phyloP scores from a whole-genome alignment of 805 yeast genomes.

The Barnettozyma wickerhamii region DNA sequence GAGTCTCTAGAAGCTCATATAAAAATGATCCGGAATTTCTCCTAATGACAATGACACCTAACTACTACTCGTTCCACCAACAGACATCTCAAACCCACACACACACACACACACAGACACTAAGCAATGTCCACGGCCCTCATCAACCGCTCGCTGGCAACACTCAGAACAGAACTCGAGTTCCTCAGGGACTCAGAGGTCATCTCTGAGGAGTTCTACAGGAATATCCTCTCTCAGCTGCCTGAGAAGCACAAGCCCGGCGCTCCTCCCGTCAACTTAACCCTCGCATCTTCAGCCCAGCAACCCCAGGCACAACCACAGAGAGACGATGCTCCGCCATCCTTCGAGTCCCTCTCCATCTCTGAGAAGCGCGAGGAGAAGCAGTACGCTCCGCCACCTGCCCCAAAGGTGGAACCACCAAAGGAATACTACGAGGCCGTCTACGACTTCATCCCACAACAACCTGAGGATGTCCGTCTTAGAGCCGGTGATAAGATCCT shows the following conservation, averaged over 20 bases:
- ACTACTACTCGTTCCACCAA: too few relatives aligned
- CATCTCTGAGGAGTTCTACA: constrained; percentile 50
- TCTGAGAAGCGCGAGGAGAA: not conserved
- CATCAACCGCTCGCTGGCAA: constrained; percentile 74
- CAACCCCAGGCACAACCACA: too few relatives aligned
- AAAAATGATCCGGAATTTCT: too few relatives aligned
- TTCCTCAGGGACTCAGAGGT: constrained; percentile 73
- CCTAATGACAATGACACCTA: too few relatives aligned
- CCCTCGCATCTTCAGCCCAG: constrained; percentile 8
- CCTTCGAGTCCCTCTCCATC: not conserved
- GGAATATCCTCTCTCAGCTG: constrained; percentile 44
- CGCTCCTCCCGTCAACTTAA: constrained; percentile 41
- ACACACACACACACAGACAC: too few relatives aligned
- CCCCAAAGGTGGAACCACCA: constrained; percentile 16
- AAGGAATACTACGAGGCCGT: constrained; percentile 56
- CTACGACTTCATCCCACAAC: constrained; percentile 72
- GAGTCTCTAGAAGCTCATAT: too few relatives aligned
- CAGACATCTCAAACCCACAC: too few relatives aligned
- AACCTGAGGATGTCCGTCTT: constrained; percentile 67
- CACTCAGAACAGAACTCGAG: constrained; percentile 74
- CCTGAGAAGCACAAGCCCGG: constrained; percentile 57
- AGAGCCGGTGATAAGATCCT: constrained; percentile 63
- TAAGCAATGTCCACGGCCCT: constrained; percentile 44
- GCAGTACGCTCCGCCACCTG: constrained; percentile 17
- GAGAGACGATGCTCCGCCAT: too few relatives aligned